Base-by-base conservation (phyloP, 805 yeast species). In the Kazachstania kunashirensis region DNA sequence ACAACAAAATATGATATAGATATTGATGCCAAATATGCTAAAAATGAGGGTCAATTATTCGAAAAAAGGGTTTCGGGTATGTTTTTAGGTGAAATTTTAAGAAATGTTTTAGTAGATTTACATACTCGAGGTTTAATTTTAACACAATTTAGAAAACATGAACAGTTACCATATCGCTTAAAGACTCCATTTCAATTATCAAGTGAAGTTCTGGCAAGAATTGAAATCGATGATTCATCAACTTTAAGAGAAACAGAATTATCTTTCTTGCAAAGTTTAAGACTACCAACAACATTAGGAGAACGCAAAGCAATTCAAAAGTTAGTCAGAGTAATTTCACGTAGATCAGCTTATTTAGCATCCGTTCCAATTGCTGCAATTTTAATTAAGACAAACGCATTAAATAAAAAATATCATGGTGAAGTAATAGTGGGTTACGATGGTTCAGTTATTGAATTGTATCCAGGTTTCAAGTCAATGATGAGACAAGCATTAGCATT, bases 391-490 rank as follows among this genome's bases (percentile, higher is more conserved):
- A 79, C 88, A 1, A 70, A 67, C 35, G 80, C 89, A 12, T 72
- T 86, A 35, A 61, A 61, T 39, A 67, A 67, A 29, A 53, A 54
- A 34, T 68, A 65, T 48, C 83, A 80, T 49, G 75, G 73, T 42
- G 84, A 79, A 52, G 85, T 89, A 34, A 97, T 89, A 58, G 75
- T 92, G 46, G 97, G 96, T 41, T 88, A 88, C 42, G 97, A 89
- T 60, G 98, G 98, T 25, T 79, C 95, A 3, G 92, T 89, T 38
- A 80, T 89, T 34, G 95, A 89, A 62, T 82, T 75, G 55, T 92
- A 88, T 60, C 98, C 98, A 13, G 88, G 89, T 18, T 89, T 82
- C 64, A 77, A 80, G 63, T 73, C 79, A 10, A 73, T 75, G 71
- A 65, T 89, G 44, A 74, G 89, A 54, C 85, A 83, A 45, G 95